Conservation (phyloP, 2,329 filamentous ascomycete genomes). For the Anthostomella pinea region DNA sequence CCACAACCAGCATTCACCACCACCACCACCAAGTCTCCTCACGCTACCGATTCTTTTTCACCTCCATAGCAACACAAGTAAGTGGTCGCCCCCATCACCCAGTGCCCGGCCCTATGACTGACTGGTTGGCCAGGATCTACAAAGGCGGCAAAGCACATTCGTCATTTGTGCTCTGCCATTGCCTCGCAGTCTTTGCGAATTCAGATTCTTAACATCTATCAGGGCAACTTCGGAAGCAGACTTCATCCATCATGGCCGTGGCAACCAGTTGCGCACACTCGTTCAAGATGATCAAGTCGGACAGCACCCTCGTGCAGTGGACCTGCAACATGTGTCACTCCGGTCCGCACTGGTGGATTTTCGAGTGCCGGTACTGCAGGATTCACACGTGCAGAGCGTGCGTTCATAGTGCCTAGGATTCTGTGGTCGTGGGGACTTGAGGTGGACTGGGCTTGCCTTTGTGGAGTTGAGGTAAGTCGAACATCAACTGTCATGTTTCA, state of each 20-base stretch:
- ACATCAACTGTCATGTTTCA: background rate
- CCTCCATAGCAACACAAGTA: too few relatives aligned
- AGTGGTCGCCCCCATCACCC: too few relatives aligned
- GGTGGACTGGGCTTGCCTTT: background rate
- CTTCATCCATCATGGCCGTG: constrained; percentile 46
- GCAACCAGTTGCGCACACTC: constrained; percentile 57
- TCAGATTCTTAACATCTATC: constrained; percentile 7
- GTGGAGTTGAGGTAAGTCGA: constrained; percentile 17
- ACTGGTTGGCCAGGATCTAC: too few relatives aligned
- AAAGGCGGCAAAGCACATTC: too few relatives aligned
- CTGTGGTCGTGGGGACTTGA: constrained; percentile 4
- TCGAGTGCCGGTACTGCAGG: constrained; percentile 67
- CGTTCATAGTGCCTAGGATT: constrained; percentile 41
- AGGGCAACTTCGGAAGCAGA: constrained; percentile 4
- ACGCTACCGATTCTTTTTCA: too few relatives aligned
- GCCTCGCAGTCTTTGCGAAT: too few relatives aligned
- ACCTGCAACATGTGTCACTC: constrained; percentile 62
- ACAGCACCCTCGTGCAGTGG: constrained; percentile 64
- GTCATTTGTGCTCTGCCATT: too few relatives aligned
- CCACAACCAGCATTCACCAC: constrained; percentile 1
- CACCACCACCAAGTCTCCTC: background rate
- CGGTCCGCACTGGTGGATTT: constrained; percentile 66
- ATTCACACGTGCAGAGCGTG: constrained; percentile 62
- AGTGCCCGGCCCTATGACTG: too few relatives aligned
- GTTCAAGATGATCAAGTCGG: constrained; percentile 65